Evolutionary conservation across 1,139 yeast genomes (phyloP).

Genomic region (Pichia sp.): DNA sequence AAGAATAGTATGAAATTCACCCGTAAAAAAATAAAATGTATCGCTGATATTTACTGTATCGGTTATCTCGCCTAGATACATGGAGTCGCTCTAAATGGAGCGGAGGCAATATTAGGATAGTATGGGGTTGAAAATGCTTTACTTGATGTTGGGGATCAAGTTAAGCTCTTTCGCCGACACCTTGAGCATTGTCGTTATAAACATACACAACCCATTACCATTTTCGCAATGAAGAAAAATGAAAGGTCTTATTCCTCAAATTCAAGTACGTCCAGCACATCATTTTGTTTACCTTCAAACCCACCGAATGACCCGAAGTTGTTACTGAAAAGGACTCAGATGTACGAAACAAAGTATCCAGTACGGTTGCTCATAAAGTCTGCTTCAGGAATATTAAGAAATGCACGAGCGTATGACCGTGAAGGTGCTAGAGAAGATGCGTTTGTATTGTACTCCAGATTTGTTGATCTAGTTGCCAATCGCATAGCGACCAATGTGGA

Average conservation of each 20-base stretch:
- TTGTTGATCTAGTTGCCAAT: slow-evolving; percentile 46
- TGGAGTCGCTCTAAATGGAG: background rate
- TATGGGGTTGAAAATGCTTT: background rate
- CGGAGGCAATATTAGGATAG: background rate
- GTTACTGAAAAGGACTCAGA: slow-evolving; percentile 38
- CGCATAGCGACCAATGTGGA: slow-evolving; percentile 43
- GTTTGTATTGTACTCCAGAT: slow-evolving; percentile 45
- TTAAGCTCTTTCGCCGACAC: background rate
- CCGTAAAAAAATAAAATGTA: background rate
- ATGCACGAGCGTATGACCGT: slow-evolving; percentile 42
- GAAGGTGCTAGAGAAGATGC: slow-evolving; percentile 43
- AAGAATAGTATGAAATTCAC: background rate
- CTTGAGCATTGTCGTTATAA: background rate
- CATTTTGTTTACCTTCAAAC: slow-evolving; percentile 13
- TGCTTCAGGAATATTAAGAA: slow-evolving; percentile 36
- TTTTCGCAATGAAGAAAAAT: background rate
- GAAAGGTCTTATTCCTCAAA: slow-evolving; percentile 12
- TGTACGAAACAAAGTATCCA: slow-evolving; percentile 39
- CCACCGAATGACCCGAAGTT: slow-evolving; percentile 30
- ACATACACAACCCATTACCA: background rate
- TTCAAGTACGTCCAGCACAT: slow-evolving; percentile 20
- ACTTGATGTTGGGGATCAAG: background rate
- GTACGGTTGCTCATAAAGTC: slow-evolving; percentile 44
- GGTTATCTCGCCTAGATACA: background rate
- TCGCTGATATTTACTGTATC: background rate